Conservation (phyloP, 2,329 filamentous ascomycete species). For the Pezicula neosporulosa region DNA sequence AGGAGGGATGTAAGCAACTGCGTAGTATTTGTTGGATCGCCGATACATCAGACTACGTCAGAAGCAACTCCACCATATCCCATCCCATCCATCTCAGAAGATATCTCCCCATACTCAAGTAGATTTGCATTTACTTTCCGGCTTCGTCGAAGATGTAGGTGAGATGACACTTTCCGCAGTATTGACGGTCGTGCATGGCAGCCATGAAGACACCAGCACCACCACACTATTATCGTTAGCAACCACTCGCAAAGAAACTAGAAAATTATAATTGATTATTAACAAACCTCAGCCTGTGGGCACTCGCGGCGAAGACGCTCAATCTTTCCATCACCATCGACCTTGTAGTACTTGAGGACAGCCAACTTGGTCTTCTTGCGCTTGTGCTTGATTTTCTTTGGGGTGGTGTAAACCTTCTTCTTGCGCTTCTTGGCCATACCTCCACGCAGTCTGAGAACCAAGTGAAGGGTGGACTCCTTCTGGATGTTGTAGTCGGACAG, state of each 20-base stretch:
- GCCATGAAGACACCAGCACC: constrained; percentile 99
- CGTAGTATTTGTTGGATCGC: constrained; percentile 13
- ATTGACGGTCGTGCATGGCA: constrained; percentile 98
- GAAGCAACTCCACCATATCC: constrained; percentile 8
- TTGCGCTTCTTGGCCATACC: constrained; percentile 96
- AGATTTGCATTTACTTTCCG: constrained; percentile 49
- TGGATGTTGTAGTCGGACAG: constrained; percentile 99
- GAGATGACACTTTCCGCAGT: constrained; percentile 62
- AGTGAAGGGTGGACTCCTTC: constrained; percentile 98
- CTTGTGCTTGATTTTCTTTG: constrained; percentile 99
- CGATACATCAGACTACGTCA: constrained; percentile 13
- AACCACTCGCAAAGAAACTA: constrained; percentile 11
- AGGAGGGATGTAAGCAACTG: constrained; percentile 4
- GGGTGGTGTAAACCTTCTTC: constrained; percentile 99
- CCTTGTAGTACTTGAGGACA: constrained; percentile 99
- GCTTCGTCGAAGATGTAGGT: constrained; percentile 70
- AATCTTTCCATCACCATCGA: constrained; percentile 99
- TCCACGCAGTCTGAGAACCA: constrained; percentile 97
- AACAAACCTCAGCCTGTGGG: constrained; percentile 79
- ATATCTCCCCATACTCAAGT: constrained; percentile 25
- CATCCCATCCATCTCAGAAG: constrained; percentile 3
- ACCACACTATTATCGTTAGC: constrained; percentile 69
- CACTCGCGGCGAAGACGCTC: constrained; percentile 99
- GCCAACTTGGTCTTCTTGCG: constrained; percentile 99
- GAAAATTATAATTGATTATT: neutral